Percentiles rank a stretch among this genome's conserved stretches.
phyloP scores from a whole-genome alignment of 371 early-diverging fungal species.

The Phascolomyces articulosus region DNA sequence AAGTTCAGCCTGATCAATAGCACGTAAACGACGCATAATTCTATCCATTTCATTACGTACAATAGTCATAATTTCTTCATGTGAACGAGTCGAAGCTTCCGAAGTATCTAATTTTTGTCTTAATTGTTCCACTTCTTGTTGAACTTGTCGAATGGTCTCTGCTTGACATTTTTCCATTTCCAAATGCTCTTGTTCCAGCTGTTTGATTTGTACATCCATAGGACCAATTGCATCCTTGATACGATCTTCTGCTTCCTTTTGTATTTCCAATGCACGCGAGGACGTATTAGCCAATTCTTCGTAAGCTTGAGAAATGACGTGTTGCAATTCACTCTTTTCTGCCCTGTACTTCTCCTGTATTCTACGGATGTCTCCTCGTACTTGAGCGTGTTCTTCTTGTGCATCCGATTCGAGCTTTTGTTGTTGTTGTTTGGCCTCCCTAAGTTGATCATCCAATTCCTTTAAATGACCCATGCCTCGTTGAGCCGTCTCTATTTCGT shows the following conservation, averaged over 20 bases:
- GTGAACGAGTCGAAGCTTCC: constrained; percentile 32
- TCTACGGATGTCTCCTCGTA: constrained; percentile 27
- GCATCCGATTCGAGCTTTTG: constrained; percentile 35
- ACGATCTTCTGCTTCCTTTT: constrained; percentile 41
- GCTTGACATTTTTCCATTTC: constrained; percentile 23
- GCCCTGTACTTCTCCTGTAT: constrained; percentile 36
- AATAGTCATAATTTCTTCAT: constrained; percentile 42
- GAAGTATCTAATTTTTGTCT: constrained; percentile 29
- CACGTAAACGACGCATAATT: constrained; percentile 46
- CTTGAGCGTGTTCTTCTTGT: constrained; percentile 33
- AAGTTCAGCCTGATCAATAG: constrained; percentile 37
- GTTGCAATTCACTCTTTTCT: constrained; percentile 34
- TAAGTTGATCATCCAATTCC: constrained; percentile 47
- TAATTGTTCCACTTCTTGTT: constrained; percentile 34
- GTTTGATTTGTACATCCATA: constrained; percentile 26
- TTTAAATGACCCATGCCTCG: constrained; percentile 52
- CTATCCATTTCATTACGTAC: constrained; percentile 50
- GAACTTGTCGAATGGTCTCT: constrained; percentile 29
- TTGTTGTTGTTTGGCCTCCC: constrained; percentile 42
- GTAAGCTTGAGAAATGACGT: constrained; percentile 38
- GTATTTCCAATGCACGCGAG: constrained; percentile 31
- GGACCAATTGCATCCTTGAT: constrained; percentile 32
- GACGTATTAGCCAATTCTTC: constrained; percentile 38
- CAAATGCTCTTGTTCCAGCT: constrained; percentile 38
- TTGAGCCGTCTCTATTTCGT: constrained; percentile 51